These are phyloP conservation scores for Cucurbita maxima DNA, from an alignment of 306 rosid genomes.

Conservation along the genomic window DNA sequence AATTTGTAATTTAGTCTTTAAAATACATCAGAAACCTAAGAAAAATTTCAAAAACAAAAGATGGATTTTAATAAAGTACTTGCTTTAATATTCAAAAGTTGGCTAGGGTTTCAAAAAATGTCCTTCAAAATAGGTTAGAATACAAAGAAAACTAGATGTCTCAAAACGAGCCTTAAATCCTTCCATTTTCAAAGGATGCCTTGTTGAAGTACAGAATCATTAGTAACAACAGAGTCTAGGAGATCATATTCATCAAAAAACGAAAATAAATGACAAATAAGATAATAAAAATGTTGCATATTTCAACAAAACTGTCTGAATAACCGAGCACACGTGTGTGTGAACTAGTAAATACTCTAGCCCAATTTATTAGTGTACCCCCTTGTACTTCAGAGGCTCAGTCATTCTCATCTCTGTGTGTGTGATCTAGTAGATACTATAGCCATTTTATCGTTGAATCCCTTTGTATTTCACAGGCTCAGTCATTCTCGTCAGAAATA, in stretches of 20 bases:
- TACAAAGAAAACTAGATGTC: neutral
- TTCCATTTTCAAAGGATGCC: neutral
- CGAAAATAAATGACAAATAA: neutral
- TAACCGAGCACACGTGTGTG: no score
- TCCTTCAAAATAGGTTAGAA: no score
- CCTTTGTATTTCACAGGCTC: neutral
- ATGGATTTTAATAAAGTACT: no score
- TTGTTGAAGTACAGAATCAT: neutral
- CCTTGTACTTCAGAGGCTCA: neutral
- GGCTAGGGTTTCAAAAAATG: neutral
- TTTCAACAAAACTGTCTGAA: neutral
- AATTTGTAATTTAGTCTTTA: no score
- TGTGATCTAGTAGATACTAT: neutral
- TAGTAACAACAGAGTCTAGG: neutral
- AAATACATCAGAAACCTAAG: neutral
- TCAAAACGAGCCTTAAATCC: neutral
- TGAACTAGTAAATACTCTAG: neutral
- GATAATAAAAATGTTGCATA: no score
- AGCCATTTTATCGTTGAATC: neutral
- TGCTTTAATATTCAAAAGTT: neutral
- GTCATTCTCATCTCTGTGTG: neutral
- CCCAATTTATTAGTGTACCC: neutral
- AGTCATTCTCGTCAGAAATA: neutral
- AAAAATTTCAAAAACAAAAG: neutral
- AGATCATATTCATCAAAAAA: neutral